Evolutionary conservation across 768 basidiomycete genomes (phyloP).

Genomic region (Mycena alexandri): DNA sequence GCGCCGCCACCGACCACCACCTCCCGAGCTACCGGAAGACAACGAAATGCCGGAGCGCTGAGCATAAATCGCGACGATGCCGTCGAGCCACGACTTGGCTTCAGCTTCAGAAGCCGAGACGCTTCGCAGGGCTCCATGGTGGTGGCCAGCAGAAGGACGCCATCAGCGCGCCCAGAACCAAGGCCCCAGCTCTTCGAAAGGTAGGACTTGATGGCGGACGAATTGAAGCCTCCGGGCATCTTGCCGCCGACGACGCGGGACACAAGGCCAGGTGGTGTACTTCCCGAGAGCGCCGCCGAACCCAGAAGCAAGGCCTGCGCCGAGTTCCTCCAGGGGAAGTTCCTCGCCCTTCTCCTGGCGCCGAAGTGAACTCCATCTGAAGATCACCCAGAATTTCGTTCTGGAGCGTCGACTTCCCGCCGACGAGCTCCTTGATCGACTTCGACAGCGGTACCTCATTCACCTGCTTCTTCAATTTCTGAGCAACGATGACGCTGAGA

Average conservation of each 20-base stretch:
- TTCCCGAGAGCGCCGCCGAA: slow-evolving; percentile 93
- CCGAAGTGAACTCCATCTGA: slow-evolving; percentile 93
- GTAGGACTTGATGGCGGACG: slow-evolving; percentile 89
- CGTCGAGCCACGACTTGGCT: slow-evolving; percentile 94
- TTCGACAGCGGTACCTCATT: slow-evolving; percentile 92
- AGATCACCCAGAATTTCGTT: slow-evolving; percentile 99
- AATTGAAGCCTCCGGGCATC: slow-evolving; percentile 99
- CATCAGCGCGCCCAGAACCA: slow-evolving; percentile 91
- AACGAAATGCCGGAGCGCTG: slow-evolving; percentile 91
- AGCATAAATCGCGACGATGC: slow-evolving; percentile 86
- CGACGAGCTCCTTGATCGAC: slow-evolving; percentile 98
- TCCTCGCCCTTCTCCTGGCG: slow-evolving; percentile 99
- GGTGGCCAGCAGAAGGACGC: slow-evolving; percentile 89
- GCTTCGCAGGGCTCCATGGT: slow-evolving; percentile 96
- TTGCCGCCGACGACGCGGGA: slow-evolving; percentile 94
- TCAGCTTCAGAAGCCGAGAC: slow-evolving; percentile 91
- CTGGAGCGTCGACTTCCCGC: slow-evolving; percentile 98
- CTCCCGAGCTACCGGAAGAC: slow-evolving; percentile 73
- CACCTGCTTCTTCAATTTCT: slow-evolving; percentile 97
- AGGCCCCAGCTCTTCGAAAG: slow-evolving; percentile 95
- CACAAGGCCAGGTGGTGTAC: slow-evolving; percentile 89
- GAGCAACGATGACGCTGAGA: slow-evolving; percentile 89
- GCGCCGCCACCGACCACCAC: slow-evolving; percentile 71
- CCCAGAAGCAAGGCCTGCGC: slow-evolving; percentile 83
- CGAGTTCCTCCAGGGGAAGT: slow-evolving; percentile 95